These are phyloP conservation scores for Phytophthora vignae DNA, from an alignment of 352 stramenopile species.

Conservation along the genomic window DNA sequence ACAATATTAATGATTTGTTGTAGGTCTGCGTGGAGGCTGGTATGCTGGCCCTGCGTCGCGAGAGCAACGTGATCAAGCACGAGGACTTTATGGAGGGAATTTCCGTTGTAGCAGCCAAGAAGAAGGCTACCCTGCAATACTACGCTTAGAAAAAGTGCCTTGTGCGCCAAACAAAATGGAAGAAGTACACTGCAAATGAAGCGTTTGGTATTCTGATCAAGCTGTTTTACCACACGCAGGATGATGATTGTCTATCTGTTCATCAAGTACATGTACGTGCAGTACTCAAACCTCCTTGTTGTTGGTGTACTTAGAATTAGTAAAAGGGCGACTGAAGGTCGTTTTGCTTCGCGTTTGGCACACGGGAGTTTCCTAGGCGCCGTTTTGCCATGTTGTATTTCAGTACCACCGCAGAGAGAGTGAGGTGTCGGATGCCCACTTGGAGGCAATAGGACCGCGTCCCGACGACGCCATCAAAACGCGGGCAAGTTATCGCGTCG, in stretches of 20 bases:
- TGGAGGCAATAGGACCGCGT: conserved; percentile 5
- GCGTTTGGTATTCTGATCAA: not conserved
- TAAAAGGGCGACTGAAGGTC: not conserved
- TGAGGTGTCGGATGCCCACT: conserved; percentile 14
- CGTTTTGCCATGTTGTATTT: conserved; percentile 14
- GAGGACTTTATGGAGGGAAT: conserved; percentile 99
- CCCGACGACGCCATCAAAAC: conserved; percentile 7
- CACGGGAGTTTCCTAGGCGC: conserved; percentile 16
- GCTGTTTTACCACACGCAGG: not conserved
- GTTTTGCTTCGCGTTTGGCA: conserved; percentile 24
- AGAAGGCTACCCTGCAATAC: conserved; percentile 98
- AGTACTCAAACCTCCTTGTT: not conserved
- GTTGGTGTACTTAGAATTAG: not conserved
- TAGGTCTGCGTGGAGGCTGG: conserved; percentile 98
- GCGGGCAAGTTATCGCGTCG: conserved; percentile 9
- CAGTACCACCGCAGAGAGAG: not conserved
- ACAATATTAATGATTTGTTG: conserved; percentile 9
- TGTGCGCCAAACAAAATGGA: not conserved
- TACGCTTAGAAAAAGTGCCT: conserved; percentile 89
- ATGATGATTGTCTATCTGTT: too few relatives aligned
- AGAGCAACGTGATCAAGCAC: conserved; percentile 97
- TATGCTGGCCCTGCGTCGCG: conserved; percentile 97
- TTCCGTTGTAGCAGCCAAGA: conserved; percentile 97
- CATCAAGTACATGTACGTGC: not conserved
- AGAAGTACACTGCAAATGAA: conserved; percentile 19